Conservation (phyloP, 164 flowering plant species). For the Umbellularia californica region DNA sequence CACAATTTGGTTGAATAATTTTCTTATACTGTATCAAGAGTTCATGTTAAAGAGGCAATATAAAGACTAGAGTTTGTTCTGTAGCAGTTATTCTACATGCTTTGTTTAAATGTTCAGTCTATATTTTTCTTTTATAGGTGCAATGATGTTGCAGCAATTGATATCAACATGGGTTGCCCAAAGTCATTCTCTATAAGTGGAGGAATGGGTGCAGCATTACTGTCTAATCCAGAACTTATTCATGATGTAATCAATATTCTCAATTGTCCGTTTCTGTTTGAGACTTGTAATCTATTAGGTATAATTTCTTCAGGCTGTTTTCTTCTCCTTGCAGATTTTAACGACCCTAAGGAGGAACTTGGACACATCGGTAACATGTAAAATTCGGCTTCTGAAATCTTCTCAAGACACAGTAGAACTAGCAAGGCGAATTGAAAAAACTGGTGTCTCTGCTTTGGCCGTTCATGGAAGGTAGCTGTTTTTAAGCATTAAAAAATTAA, state of each 20-base stretch:
- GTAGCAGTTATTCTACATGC: not conserved
- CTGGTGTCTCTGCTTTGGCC: constrained; percentile 88
- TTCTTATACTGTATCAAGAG: not conserved
- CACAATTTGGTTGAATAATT: not conserved
- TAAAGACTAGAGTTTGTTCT: not conserved
- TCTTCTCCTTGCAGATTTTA: constrained; percentile 53
- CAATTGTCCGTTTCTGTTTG: not conserved
- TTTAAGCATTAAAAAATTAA: not conserved
- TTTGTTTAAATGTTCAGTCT: not conserved
- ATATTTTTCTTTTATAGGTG: constrained; percentile 41
- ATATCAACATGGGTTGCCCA: constrained; percentile 97
- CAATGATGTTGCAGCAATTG: constrained; percentile 88
- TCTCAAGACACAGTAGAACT: constrained; percentile 75
- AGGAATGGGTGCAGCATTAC: constrained; percentile 96
- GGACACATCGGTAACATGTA: constrained; percentile 76
- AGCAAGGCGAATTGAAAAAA: constrained; percentile 78
- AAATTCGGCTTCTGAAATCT: constrained; percentile 78
- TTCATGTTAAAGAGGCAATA: not conserved
- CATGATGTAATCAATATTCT: constrained; percentile 61
- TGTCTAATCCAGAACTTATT: constrained; percentile 83
- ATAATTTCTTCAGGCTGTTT: not conserved
- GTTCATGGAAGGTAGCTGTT: constrained; percentile 86
- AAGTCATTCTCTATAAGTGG: constrained; percentile 90
- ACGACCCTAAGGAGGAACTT: constrained; percentile 83
- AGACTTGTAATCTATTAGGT: not conserved